These are phyloP conservation scores for Isabelozyma gotoi DNA, from an alignment of 805 yeast species.

Conservation along the genomic window DNA sequence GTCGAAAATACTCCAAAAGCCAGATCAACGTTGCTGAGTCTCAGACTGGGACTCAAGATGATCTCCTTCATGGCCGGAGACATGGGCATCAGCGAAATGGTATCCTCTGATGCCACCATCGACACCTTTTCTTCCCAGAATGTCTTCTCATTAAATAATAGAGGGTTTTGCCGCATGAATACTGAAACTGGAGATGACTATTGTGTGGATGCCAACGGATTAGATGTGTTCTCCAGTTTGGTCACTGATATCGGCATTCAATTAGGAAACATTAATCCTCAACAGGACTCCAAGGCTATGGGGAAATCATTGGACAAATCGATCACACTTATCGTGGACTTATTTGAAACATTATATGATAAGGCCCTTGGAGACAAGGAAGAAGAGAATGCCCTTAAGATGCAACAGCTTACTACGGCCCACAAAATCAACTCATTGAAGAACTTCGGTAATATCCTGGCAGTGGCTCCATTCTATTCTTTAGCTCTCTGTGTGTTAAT, in stretches of 20 bases:
- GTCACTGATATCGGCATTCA: constrained; percentile 52
- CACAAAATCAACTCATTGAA: neutral
- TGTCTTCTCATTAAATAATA: constrained; percentile 41
- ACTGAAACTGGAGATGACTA: constrained; percentile 11
- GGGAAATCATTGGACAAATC: constrained; percentile 20
- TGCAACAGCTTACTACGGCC: neutral
- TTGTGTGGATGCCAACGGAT: constrained; percentile 40
- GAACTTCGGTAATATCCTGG: neutral
- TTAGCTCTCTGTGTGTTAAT: neutral
- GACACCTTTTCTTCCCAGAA: constrained; percentile 47
- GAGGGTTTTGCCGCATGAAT: constrained; percentile 50
- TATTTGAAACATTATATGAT: neutral
- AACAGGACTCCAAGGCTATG: constrained; percentile 30
- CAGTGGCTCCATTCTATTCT: neutral
- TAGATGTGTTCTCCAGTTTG: constrained; percentile 48
- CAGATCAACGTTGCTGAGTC: constrained; percentile 24
- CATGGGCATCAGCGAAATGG: constrained; percentile 23
- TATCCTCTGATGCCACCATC: constrained; percentile 21
- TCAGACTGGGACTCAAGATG: constrained; percentile 43
- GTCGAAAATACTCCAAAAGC: constrained; percentile 36
- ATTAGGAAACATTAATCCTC: constrained; percentile 36
- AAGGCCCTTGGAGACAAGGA: neutral
- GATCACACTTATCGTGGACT: neutral
- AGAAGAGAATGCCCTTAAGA: neutral
- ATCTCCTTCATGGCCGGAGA: constrained; percentile 48